Evolutionary conservation across 2,329 filamentous ascomycete species (phyloP), one percentile per base, ranked within the genome.

Genomic region (Talaromyces sp.): DNA sequence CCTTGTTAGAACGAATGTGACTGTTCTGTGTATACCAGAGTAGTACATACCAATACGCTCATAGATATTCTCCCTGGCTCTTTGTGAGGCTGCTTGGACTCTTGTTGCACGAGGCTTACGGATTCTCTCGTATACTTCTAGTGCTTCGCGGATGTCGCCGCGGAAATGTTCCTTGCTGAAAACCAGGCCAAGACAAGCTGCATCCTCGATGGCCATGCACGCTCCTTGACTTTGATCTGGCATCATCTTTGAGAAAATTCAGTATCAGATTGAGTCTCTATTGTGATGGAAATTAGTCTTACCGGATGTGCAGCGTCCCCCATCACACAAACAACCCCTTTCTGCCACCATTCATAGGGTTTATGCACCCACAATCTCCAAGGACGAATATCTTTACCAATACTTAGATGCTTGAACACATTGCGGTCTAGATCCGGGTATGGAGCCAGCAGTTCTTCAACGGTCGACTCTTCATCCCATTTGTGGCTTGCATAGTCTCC

Each of bases 221-320:
- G 87, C 87, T 3, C 88, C 88, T 73, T 91, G 88, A 64, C 85
- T 87, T 72, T 90, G 88, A 70, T 90, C 83, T 1, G 88, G 87
- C 84, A 90, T 86, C 85, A 88, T 88, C 63, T 65, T 56, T 14
- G 33, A 39, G 2, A 14, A 22, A 39, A 56, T 11, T 56, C 6
- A 39, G 52, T 22, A 22, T 37, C 4, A 16, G 6, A 11, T 56
- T 9, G 9, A 11, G 19, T 37, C 11, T 37, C 16, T 22, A n/a
- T 37, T 8, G 11, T 22, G n/a, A 56, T 13, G n/a, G 24, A 54
- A 22, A 8, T 37, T 16, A 2, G 9, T 61, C 57, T 45, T 14
- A 65, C 63, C 10, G 88, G 88, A 70, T 90, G 87, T 2, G 82
- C 87, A 9, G 88, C 88, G 71, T 91, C 88, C 3, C 88, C 88